phyloP scores from a whole-genome alignment of 345 rosid genomes.

The Aquilaria yunnanensis region DNA sequence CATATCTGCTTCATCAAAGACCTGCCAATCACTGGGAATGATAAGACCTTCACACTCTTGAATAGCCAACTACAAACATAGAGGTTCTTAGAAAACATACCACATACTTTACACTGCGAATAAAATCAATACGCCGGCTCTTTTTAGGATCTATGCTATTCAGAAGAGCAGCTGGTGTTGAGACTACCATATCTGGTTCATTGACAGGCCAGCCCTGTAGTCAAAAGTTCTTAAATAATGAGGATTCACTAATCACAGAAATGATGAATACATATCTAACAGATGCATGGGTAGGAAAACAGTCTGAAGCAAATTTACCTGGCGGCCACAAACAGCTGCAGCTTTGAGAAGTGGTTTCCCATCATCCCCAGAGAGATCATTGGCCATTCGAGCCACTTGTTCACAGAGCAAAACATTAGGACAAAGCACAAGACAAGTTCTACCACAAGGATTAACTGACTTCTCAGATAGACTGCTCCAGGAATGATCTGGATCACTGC shows the following conservation, averaged over 20 bases:
- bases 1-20: conserved; percentile 98
- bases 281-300: background rate
- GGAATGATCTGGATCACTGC: conserved; percentile 11
- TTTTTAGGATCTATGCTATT: conserved; percentile 66
- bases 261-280: background rate
- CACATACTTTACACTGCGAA: conserved; percentile 73
- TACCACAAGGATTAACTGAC: conserved; percentile 11
- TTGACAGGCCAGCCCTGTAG: conserved; percentile 90
- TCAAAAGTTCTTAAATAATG: conserved; percentile 10
- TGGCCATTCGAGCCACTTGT: conserved; percentile 89
- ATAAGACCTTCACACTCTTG: background rate
- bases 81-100: conserved; percentile 28
- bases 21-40: conserved; percentile 37
- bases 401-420: conserved; percentile 89
- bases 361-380: conserved; percentile 48
- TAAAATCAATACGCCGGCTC: conserved; percentile 39
- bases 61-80: conserved; percentile 4
- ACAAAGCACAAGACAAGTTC: conserved; percentile 67
- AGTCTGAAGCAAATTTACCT: conserved; percentile 36
- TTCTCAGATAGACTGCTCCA: conserved; percentile 11
- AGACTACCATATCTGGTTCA: conserved; percentile 67
- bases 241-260: background rate
- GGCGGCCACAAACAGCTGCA: conserved; percentile 67
- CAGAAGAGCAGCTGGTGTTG: conserved; percentile 87
- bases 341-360: conserved; percentile 64